Conservation (phyloP, 768 basidiomycete species). For the Trametes cinnabarina region DNA sequence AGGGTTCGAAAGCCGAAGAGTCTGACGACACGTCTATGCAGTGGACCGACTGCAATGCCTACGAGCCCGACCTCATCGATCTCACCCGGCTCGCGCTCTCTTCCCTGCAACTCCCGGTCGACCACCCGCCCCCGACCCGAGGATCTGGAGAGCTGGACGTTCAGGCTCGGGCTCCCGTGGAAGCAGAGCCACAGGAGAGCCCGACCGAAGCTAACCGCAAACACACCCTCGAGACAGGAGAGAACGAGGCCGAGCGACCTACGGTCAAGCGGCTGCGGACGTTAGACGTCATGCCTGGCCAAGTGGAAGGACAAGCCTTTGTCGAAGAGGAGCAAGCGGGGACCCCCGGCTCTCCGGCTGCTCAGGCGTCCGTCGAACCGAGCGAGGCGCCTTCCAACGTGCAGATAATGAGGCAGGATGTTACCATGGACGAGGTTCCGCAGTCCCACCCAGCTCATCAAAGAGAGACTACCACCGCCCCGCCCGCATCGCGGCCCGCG, state of each 20-base stretch:
- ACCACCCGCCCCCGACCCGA: background rate
- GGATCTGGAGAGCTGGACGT: too few relatives aligned
- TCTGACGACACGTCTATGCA: background rate
- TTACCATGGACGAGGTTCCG: background rate
- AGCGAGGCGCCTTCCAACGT: background rate
- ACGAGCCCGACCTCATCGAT: constrained; percentile 7
- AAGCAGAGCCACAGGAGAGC: background rate
- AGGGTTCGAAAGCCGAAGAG: background rate
- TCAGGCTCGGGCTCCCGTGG: background rate
- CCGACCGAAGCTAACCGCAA: constrained; percentile 1
- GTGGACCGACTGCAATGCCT: background rate
- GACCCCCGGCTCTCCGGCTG: background rate
- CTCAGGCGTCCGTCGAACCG: background rate
- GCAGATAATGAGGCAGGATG: background rate
- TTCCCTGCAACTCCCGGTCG: background rate
- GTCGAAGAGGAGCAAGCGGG: background rate
- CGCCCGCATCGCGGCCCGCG: too few relatives aligned
- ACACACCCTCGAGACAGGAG: background rate
- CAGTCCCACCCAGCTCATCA: too few relatives aligned
- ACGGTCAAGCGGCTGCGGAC: background rate
- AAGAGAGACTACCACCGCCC: too few relatives aligned
- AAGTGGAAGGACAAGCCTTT: too few relatives aligned
- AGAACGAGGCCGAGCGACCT: background rate
- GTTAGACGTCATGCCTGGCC: background rate
- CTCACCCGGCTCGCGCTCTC: background rate